Evolutionary conservation across 2,329 filamentous ascomycete genomes (phyloP), one percentile per base, ranked within the genome.

Genomic region (Elsinoe necatrix): DNA sequence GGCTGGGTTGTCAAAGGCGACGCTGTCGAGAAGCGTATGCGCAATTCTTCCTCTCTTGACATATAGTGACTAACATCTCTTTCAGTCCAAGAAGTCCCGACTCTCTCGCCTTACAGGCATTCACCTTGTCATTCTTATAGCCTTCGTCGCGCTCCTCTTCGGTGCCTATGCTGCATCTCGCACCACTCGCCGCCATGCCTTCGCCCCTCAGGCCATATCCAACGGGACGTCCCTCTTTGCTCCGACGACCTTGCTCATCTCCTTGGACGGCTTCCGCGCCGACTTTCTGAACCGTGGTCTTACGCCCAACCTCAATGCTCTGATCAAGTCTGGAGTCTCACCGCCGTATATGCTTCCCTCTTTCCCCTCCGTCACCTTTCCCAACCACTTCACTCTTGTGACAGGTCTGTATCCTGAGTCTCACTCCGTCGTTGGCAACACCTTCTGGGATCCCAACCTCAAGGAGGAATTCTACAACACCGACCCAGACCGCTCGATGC

Each of bases 361-460:
- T 37, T 98, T 98, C 63, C 93, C 93, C 0, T 95, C 89, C 20
- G 89, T 98, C 45, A 98, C 93, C 0, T 98, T 98, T 65, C 93
- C 93, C 2, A 75, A 97, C 64, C 93, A 97, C 70, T 96, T 92
- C 70, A 96, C 92, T 0, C 76, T 97, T 35, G 89, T 89, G 0
- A 97, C 93, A 0, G 93, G 93, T 0, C 73, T 97, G 23, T 90
- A 97, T 64, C 93, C 93, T 0, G 92, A 97, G 71, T 85, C 85
- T 57, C 93, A 98, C 67, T 93, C 93, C 0, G 79, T 98, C 2
- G 91, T 98, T 0, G 88, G 90, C 4, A 98, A 98, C 68, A 87
- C 83, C 0, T 98, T 98, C 69, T 98, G 88, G 87, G 93, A 97
- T 65, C 87, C 89, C 0, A 75, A 77, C 0, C 68, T 90, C 9